Percentiles rank a stretch among this genome's conserved stretches.
phyloP scores from a whole-genome alignment of 2,329 filamentous ascomycete species.

The Colletotrichum camelliae region DNA sequence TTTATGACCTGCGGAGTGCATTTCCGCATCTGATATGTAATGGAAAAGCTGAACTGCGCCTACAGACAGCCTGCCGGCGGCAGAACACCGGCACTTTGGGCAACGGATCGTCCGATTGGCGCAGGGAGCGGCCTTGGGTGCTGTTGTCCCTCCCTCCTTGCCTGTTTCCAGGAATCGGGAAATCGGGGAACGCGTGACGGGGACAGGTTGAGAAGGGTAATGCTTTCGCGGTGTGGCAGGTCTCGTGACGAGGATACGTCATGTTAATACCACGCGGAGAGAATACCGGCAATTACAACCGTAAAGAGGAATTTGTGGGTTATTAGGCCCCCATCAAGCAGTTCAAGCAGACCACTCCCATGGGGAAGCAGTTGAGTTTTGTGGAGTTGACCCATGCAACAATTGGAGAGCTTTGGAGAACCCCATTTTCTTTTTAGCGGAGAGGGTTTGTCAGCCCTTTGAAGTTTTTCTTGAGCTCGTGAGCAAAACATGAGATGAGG shows the following conservation, averaged over 20 bases:
- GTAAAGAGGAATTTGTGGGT: background rate
- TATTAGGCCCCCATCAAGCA: background rate
- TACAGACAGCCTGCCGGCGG: conserved; percentile 1
- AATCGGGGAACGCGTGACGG: background rate
- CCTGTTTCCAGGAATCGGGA: background rate
- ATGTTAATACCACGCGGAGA: background rate
- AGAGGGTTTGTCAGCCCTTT: background rate
- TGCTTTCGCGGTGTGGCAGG: background rate
- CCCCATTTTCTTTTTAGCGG: background rate
- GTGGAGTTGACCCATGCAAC: background rate
- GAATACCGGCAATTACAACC: background rate
- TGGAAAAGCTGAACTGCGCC: background rate
- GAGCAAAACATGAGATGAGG: background rate
- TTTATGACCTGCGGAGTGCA: background rate
- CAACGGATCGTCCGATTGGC: background rate
- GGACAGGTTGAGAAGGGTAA: background rate
- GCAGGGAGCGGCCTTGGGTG: background rate
- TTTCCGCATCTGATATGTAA: background rate
- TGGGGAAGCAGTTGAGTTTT: conserved; percentile 2
- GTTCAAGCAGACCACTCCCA: background rate
- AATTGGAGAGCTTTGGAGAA: background rate
- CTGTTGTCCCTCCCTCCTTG: background rate
- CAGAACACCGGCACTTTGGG: background rate
- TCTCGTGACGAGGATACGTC: conserved; percentile 10
- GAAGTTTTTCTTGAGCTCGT: background rate